Evolutionary conservation across 2,329 filamentous ascomycete genomes (phyloP), one percentile per base, ranked within the genome.

Genomic region (Claviceps pazoutovae): DNA sequence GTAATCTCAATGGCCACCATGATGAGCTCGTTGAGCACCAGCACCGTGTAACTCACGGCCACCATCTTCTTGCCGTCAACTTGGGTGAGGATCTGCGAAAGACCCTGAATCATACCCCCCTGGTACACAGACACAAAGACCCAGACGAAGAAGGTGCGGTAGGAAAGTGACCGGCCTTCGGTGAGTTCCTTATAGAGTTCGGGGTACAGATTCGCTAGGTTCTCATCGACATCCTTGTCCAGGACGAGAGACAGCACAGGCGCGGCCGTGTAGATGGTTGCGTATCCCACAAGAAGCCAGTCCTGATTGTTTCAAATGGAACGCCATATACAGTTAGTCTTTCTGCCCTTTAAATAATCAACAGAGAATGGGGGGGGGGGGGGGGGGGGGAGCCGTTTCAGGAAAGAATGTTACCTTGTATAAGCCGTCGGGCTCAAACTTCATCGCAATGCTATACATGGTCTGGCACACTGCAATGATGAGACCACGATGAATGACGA

Each of bases 171-270:
- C 14, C 86, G 83, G 9, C 91, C 91, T 0, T 82, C 80, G 0
- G 91, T 96, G n/a, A 98, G 75, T 65, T 98, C 94, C 64, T 95
- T 95, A 76, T 98, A 98, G 2, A 98, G 78, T 62, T 98, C 93
- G 0, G 93, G 94, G 65, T 98, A 98, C 4, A 98, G 76, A 59
- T 93, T 96, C 19, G 93, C 90, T 5, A 98, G 77, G 50, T 85
- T 82, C 69, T 97, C 91, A 62, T 97, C 90, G 5, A 98, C 91
- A 61, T 98, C 93, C 62, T 86, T 86, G 70, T 98, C 93, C 1
- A 98, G 79, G 2, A 97, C 90, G 6, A 98, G 81, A 0, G 87
- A 94, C 64, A 98, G 85, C 37, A 98, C 93, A 0, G 93, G 93
- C 16, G 81, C 78, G 66, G 94, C 95, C 16, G 93, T 98, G 71